Conservation (phyloP, 192 early-diverging fungal genomes). For the Thoreauomyces humboldtii region DNA sequence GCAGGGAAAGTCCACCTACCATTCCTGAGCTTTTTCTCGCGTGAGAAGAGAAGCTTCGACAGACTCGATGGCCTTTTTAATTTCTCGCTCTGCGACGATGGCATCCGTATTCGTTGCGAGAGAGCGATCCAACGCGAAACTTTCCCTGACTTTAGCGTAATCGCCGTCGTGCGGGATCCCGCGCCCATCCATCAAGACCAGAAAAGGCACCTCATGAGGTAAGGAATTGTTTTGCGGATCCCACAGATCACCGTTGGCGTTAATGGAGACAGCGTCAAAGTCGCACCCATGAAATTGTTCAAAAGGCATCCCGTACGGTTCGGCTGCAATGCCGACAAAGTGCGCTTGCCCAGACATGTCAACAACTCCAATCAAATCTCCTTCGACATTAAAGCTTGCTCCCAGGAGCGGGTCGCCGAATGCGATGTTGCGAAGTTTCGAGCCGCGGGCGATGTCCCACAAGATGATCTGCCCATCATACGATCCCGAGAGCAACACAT, state of each 20-base stretch:
- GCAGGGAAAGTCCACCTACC: neutral
- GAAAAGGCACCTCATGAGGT: constrained; percentile 18
- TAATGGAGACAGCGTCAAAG: constrained; percentile 65
- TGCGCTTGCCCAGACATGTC: constrained; percentile 69
- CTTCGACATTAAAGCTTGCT: constrained; percentile 74
- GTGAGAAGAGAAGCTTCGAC: neutral
- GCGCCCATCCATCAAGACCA: constrained; percentile 8
- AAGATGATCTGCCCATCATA: constrained; percentile 80
- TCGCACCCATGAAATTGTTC: constrained; percentile 81
- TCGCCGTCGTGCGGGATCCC: constrained; percentile 10
- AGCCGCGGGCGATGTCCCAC: constrained; percentile 71
- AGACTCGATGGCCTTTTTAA: neutral
- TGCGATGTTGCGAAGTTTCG: constrained; percentile 38
- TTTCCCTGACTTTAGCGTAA: neutral
- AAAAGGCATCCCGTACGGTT: constrained; percentile 41
- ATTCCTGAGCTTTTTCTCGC: neutral
- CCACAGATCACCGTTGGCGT: constrained; percentile 63
- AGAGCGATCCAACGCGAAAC: constrained; percentile 1
- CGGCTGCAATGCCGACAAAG: constrained; percentile 53
- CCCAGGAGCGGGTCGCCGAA: constrained; percentile 52
- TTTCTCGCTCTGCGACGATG: constrained; percentile 3
- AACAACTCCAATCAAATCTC: constrained; percentile 68
- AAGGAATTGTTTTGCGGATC: constrained; percentile 69
- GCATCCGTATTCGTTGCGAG: neutral
- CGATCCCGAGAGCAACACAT: constrained; percentile 73